These are phyloP conservation scores for Canna indica DNA, from an alignment of 176 grass and related monocot genomes.

Conservation along the genomic window DNA sequence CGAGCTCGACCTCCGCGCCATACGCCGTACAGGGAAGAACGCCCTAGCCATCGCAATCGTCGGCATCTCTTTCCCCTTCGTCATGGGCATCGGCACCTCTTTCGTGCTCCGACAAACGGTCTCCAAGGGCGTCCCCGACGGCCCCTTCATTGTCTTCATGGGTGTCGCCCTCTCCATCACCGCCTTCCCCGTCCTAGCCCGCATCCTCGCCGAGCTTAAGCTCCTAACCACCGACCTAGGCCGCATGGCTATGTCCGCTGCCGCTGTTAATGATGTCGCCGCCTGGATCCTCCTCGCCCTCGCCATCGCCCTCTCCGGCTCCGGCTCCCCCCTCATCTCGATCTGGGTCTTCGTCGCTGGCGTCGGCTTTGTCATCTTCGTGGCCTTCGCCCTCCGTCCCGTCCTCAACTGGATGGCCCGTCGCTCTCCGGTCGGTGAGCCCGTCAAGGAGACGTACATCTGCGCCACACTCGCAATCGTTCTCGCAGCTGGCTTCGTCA, in stretches of 20 bases:
- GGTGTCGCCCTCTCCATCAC: background rate
- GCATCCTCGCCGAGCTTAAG: slow-evolving; percentile 7
- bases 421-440: background rate
- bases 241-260: slow-evolving; percentile 4
- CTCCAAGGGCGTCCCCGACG: background rate
- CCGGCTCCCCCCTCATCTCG: background rate
- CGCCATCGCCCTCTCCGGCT: slow-evolving; percentile 4
- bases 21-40: background rate
- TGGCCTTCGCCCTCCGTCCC: background rate
- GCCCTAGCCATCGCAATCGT: background rate
- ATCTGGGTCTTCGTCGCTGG: background rate
- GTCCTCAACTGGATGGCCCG: background rate
- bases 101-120: background rate
- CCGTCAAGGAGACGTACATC: background rate
- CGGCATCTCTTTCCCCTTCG: background rate
- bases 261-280: background rate
- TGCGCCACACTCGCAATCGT: background rate
- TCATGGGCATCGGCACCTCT: slow-evolving; percentile 7
- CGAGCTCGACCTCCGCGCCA: background rate
- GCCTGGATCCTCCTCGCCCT: background rate
- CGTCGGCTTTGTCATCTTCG: background rate
- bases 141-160: background rate
- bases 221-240: slow-evolving; percentile 1
- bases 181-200: slow-evolving; percentile 1
- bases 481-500: background rate